Base-by-base conservation (phyloP, 805 yeast genomes). In the Ogataea wickerhamii region DNA sequence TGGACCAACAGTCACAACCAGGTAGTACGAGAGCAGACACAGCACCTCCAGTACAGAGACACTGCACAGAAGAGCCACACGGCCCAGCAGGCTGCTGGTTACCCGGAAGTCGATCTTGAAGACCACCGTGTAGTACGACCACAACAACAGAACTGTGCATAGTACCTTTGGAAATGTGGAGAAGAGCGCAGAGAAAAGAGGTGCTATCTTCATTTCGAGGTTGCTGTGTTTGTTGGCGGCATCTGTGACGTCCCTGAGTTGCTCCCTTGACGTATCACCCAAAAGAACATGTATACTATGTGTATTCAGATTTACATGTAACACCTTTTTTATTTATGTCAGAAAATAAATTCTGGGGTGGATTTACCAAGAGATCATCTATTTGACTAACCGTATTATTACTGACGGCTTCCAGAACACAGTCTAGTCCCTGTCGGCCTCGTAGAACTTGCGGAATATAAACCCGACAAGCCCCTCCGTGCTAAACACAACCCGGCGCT, bases 381-480 rank as follows among this genome's bases (percentile, higher is more conserved):
- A n/a, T n/a, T n/a, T n/a, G n/a, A n/a, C n/a, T n/a, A n/a, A n/a
- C n/a, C n/a, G n/a, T n/a, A n/a, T n/a, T n/a, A n/a, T n/a, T n/a
- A n/a, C n/a, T n/a, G n/a, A n/a, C n/a, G n/a, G n/a, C n/a, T n/a
- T n/a, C n/a, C n/a, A n/a, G n/a, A n/a, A n/a, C n/a, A n/a, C n/a
- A n/a, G n/a, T n/a, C n/a, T 14, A 26, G 16, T 26, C 29, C 17
- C n/a, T 26, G n/a, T 45, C 44, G 18, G 45, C 51, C 41, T 82
- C 83, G 52, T 83, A 85, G 57, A 88, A 88, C 60, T 83, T 82
- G 47, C 72, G 72, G 60, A 87, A 81, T 17, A 89, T 75, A 44
- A 89, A 76, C 12, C 77, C 75, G 16, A 84, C 70, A 49, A 87
- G 64, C 37, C 78, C 69, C 41, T 81, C 74, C 4, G 94, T 80